phyloP scores from a whole-genome alignment of 768 basidiomycete species.

The Rhodotorula kratochvilovae region DNA sequence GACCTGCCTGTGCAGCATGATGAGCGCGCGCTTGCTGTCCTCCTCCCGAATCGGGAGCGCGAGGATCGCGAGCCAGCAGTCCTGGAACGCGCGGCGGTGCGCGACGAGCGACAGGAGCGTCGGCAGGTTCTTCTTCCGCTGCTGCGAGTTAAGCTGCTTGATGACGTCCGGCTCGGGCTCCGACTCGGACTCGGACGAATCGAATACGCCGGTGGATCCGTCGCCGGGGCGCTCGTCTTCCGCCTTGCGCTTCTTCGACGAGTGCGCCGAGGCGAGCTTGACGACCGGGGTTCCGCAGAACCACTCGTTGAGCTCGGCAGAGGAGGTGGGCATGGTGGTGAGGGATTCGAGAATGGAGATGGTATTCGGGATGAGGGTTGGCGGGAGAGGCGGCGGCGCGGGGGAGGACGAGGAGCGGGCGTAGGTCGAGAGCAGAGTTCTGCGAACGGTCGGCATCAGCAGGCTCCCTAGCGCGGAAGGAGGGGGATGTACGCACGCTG shows the following conservation, averaged over 20 bases:
- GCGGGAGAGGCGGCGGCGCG: constrained; percentile 46
- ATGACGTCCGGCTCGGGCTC: constrained; percentile 30
- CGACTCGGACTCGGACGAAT: constrained; percentile 23
- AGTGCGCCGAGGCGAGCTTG: constrained; percentile 13
- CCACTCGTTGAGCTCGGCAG: constrained; percentile 67
- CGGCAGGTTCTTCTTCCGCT: constrained; percentile 65
- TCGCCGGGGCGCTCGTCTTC: constrained; percentile 50
- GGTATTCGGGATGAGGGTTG: constrained; percentile 49
- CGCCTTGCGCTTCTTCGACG: constrained; percentile 47
- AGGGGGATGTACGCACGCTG: constrained; percentile 54
- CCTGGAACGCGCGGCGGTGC: constrained; percentile 74
- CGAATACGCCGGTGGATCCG: constrained; percentile 58
- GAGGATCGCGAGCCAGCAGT: constrained; percentile 70
- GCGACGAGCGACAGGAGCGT: constrained; percentile 57
- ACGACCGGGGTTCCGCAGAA: constrained; percentile 66
- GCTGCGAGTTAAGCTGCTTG: constrained; percentile 19
- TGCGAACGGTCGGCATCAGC: constrained; percentile 39
- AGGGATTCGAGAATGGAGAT: constrained; percentile 65
- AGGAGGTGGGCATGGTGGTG: constrained; percentile 67
- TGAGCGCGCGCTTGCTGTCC: constrained; percentile 59
- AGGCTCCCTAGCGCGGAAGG: constrained; percentile 27
- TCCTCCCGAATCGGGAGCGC: constrained; percentile 47
- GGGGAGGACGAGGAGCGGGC: constrained; percentile 3
- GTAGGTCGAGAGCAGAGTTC: constrained; percentile 43
- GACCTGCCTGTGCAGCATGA: constrained; percentile 75